These are phyloP conservation scores for Melaleuca quinquenervia DNA, from an alignment of 345 rosid species.

Conservation along the genomic window DNA sequence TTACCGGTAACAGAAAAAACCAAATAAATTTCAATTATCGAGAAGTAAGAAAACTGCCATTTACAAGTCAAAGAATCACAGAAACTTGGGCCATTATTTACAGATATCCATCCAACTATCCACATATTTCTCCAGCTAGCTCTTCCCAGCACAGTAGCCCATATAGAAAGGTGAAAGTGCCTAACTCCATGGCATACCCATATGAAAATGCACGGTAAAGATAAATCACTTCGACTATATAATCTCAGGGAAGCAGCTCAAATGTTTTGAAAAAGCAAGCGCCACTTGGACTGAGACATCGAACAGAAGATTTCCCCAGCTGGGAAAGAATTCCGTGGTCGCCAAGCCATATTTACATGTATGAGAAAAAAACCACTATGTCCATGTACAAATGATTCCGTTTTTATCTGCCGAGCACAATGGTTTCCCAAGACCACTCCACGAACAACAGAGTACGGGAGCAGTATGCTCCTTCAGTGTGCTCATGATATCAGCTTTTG, in stretches of 20 bases:
- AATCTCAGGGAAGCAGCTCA: background rate
- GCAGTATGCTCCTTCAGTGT: constrained; percentile 70
- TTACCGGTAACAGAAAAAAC: background rate
- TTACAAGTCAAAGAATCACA: background rate
- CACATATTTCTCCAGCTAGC: background rate
- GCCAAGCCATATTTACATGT: background rate
- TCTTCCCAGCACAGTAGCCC: background rate
- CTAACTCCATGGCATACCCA: background rate
- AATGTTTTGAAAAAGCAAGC: background rate
- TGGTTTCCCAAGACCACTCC: constrained; percentile 94
- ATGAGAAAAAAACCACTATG: constrained; percentile 11
- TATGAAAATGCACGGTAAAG: background rate
- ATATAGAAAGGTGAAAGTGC: background rate
- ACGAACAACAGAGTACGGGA: constrained; percentile 78
- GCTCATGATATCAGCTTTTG: constrained; percentile 61
- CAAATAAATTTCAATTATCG: background rate
- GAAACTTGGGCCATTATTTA: background rate
- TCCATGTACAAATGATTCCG: constrained; percentile 75
- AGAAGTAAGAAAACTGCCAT: background rate
- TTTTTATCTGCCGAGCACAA: constrained; percentile 82
- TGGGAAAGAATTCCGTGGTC: background rate
- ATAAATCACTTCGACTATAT: background rate
- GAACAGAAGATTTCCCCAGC: background rate
- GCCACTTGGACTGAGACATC: background rate
- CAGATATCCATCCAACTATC: background rate